Conservation (phyloP, 306 rosid genomes). For the Carpinus fangiana region DNA sequence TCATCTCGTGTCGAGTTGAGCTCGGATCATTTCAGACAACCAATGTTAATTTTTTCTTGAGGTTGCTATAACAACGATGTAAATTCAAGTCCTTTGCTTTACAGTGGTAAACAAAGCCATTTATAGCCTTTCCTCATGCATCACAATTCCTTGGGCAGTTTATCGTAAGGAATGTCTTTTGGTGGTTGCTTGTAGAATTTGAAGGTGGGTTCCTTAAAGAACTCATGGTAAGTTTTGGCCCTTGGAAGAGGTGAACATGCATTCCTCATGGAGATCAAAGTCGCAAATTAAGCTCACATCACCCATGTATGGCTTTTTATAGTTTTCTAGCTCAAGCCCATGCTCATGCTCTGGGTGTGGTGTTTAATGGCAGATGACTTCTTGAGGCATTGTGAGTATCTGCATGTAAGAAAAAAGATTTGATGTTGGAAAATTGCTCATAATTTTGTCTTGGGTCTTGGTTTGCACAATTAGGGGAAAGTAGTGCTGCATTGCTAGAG, state of each 20-base stretch:
- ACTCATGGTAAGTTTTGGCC: neutral
- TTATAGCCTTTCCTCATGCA: constrained; percentile 13
- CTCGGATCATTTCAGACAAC: neutral
- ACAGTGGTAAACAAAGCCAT: constrained; percentile 17
- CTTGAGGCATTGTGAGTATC: neutral
- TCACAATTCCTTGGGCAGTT: neutral
- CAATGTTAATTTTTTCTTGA: neutral
- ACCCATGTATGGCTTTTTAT: constrained; percentile 3
- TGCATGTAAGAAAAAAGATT: neutral
- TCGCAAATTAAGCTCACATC: constrained; percentile 9
- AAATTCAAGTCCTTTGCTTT: neutral
- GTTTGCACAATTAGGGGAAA: neutral
- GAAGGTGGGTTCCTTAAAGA: neutral
- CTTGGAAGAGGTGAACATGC: constrained; percentile 1
- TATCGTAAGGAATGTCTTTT: neutral
- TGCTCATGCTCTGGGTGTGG: constrained; percentile 1
- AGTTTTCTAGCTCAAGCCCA: neutral
- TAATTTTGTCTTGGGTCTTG: neutral
- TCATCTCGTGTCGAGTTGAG: too few relatives aligned
- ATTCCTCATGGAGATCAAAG: constrained; percentile 20
- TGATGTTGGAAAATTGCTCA: neutral
- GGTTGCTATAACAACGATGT: constrained; percentile 1
- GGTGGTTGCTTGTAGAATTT: neutral
- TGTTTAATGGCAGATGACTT: neutral
- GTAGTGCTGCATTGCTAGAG: neutral